Evolutionary conservation across 768 basidiomycete species (phyloP).

Genomic region (Tulasnella sp.): DNA sequence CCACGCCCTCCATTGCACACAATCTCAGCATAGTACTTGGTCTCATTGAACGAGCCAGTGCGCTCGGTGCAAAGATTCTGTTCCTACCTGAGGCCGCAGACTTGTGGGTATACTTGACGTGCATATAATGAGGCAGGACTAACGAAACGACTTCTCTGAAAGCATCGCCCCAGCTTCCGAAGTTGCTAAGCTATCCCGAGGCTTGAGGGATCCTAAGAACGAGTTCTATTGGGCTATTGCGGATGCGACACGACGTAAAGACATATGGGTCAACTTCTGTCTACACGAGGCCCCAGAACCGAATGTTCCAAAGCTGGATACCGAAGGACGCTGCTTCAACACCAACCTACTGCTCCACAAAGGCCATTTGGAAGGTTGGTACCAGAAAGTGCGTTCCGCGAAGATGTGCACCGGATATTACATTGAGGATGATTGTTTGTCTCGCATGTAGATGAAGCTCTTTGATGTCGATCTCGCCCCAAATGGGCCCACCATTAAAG

Average conservation of each 20-base stretch:
- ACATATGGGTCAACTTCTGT: conserved; percentile 18
- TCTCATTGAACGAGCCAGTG: conserved; percentile 16
- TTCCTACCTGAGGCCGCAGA: conserved; percentile 20
- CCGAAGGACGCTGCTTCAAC: conserved; percentile 14
- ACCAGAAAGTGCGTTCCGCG: conserved; percentile 14
- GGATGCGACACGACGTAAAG: conserved; percentile 7
- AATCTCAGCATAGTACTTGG: conserved; percentile 9
- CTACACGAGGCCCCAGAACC: conserved; percentile 16
- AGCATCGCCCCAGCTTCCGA: conserved; percentile 16
- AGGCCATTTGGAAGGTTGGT: conserved; percentile 5
- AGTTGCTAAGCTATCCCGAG: conserved; percentile 12
- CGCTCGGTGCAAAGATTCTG: conserved; percentile 13
- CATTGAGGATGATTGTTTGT: not conserved
- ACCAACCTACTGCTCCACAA: conserved; percentile 17
- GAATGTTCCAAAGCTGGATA: not conserved
- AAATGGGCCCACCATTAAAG: conserved; percentile 9
- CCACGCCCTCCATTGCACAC: conserved; percentile 12
- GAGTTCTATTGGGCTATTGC: conserved; percentile 11
- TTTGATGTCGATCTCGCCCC: conserved; percentile 20
- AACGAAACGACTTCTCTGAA: not conserved
- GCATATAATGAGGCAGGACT: not conserved
- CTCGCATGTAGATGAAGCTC: conserved; percentile 18
- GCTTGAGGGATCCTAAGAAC: conserved; percentile 9
- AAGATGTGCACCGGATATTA: not conserved
- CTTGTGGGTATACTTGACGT: conserved; percentile 3